Evolutionary conservation across 331 rosid species (phyloP).

Genomic region (Stylosanthes scabra): DNA sequence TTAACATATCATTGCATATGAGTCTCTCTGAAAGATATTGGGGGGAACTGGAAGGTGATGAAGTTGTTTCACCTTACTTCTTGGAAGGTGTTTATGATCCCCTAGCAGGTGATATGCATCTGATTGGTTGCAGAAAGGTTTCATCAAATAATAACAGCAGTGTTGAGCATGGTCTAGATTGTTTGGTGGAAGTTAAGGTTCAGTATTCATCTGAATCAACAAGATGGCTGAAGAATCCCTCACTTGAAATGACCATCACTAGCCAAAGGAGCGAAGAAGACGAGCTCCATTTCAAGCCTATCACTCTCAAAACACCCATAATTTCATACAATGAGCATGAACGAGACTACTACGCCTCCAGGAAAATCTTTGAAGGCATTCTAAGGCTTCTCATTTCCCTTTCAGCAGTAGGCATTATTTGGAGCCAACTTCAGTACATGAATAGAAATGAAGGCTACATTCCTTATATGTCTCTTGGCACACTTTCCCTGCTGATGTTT

Average conservation of each 20-base stretch:
- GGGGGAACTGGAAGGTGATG: background rate
- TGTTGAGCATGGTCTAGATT: conserved; percentile 23
- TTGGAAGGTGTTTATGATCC: conserved; percentile 40
- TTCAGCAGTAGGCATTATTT: conserved; percentile 8
- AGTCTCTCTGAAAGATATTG: conserved; percentile 13
- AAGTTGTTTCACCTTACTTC: conserved; percentile 25
- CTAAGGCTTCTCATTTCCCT: conserved; percentile 28
- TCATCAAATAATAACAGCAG: background rate
- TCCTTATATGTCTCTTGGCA: conserved; percentile 31
- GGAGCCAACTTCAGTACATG: conserved; percentile 26
- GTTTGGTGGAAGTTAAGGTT: conserved; percentile 40
- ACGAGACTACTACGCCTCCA: background rate
- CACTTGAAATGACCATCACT: conserved; percentile 18
- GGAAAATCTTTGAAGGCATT: conserved; percentile 30
- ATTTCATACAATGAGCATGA: background rate
- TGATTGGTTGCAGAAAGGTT: conserved; percentile 36
- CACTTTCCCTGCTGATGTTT: conserved; percentile 29
- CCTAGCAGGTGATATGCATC: conserved; percentile 27
- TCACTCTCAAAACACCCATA: conserved; percentile 10
- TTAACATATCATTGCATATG: conserved; percentile 22
- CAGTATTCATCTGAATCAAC: conserved; percentile 24
- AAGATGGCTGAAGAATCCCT: conserved; percentile 21
- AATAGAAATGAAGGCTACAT: background rate
- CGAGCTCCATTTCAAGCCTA: conserved; percentile 7
- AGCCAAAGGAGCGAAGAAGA: conserved; percentile 35